phyloP scores from a whole-genome alignment of 495 filamentous ascomycete genomes.

The Neurospora tetraspora region DNA sequence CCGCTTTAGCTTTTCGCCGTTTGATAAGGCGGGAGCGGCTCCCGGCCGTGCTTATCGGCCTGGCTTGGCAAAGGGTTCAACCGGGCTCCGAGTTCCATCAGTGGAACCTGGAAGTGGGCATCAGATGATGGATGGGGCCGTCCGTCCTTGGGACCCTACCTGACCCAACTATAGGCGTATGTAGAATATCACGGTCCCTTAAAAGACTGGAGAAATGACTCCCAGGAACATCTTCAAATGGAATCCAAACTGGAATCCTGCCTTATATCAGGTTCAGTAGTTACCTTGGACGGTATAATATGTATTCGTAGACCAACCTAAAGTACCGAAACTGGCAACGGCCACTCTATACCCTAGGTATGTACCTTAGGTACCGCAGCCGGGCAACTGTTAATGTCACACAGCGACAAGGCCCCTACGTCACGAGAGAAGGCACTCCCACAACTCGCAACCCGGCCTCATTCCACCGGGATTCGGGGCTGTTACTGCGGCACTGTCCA shows the following conservation, averaged over 20 bases:
- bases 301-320: no score
- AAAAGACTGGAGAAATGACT: not conserved
- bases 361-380: not conserved
- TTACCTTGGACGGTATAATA: no score
- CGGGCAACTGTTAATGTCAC: not conserved
- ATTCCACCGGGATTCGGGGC: not conserved
- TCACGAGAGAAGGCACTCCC: not conserved
- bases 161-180: not conserved
- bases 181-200: not conserved
- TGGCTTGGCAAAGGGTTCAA: not conserved
- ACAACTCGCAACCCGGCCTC: not conserved
- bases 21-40: not conserved
- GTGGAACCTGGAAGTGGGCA: not conserved
- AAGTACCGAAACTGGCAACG: no score
- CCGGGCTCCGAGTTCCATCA: not conserved
- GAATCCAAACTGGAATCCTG: not conserved
- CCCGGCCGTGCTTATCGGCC: not conserved
- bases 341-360: no score
- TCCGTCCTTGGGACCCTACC: no score
- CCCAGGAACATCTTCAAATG: not conserved
- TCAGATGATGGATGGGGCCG: not conserved
- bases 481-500: not conserved
- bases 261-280: no score
- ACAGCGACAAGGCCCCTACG: not conserved
- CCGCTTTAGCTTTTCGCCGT: not conserved